Conservation (phyloP, 2,329 filamentous ascomycete genomes). For the Gaeumannomyces sp. region DNA sequence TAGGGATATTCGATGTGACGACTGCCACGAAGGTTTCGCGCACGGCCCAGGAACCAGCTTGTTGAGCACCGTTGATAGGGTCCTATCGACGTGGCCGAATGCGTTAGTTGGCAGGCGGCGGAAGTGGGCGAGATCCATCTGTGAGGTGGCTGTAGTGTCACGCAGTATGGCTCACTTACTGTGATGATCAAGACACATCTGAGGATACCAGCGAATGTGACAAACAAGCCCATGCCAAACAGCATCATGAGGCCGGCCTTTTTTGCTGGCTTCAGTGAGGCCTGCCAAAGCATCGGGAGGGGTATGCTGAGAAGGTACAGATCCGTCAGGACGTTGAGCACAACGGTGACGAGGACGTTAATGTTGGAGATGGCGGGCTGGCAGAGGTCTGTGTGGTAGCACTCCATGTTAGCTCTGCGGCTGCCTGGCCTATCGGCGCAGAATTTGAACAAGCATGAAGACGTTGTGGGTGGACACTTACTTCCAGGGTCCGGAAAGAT, state of each 20-base stretch:
- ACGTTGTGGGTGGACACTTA: conserved; percentile 17
- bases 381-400: conserved; percentile 24
- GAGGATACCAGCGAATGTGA: conserved; percentile 47
- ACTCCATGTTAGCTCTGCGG: neutral
- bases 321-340: conserved; percentile 34
- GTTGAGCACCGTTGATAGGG: conserved; percentile 29
- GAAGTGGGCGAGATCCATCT: neutral
- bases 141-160: neutral
- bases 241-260: conserved; percentile 47
- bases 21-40: conserved; percentile 22
- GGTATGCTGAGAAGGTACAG: conserved; percentile 34
- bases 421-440: too few species aligned
- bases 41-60: conserved; percentile 32
- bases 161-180: conserved; percentile 13
- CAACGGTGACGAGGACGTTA: conserved; percentile 30
- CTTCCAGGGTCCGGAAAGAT: conserved; percentile 36
- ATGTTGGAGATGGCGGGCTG: conserved; percentile 32
- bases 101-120: neutral
- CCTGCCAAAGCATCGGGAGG: conserved; percentile 45
- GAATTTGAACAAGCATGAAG: neutral
- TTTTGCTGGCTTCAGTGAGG: conserved; percentile 39
- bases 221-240: conserved; percentile 49
- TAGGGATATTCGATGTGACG: conserved; percentile 19
- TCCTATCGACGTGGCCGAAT: conserved; percentile 18
- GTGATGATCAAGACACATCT: conserved; percentile 45